phyloP scores from a whole-genome alignment of 2,329 filamentous ascomycete genomes.

The Didymella keratinophila region DNA sequence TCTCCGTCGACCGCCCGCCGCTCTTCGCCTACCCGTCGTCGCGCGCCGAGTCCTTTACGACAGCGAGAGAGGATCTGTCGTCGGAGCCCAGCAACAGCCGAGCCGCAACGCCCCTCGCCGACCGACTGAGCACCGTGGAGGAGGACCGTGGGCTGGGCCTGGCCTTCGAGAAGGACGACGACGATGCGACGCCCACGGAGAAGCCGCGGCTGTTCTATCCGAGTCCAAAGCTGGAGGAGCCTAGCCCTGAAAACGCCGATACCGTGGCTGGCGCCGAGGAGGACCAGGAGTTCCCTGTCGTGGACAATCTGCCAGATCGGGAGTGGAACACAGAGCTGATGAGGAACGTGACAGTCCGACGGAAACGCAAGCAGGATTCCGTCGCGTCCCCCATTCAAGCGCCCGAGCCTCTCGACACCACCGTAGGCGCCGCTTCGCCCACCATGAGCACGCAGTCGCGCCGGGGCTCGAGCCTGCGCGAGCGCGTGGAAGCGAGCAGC shows the following conservation, averaged over 20 bases:
- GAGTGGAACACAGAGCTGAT: constrained; percentile 53
- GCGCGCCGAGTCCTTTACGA: constrained; percentile 56
- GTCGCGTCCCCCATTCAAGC: constrained; percentile 32
- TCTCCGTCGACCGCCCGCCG: constrained; percentile 34
- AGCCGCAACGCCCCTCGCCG: constrained; percentile 37
- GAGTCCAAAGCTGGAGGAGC: background rate
- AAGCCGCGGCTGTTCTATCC: constrained; percentile 25
- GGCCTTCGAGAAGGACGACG: constrained; percentile 44
- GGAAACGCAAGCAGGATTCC: constrained; percentile 37
- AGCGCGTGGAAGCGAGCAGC: constrained; percentile 45
- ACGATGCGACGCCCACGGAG: constrained; percentile 45
- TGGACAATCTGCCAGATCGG: constrained; percentile 42
- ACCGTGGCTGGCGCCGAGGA: constrained; percentile 23
- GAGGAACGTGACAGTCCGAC: constrained; percentile 53
- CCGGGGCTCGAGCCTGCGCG: constrained; percentile 40
- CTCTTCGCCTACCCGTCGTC: constrained; percentile 52
- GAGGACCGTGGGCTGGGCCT: constrained; percentile 47
- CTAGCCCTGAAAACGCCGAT: constrained; percentile 16
- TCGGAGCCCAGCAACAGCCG: constrained; percentile 45
- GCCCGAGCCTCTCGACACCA: constrained; percentile 19
- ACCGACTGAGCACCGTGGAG: constrained; percentile 40
- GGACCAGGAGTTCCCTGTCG: constrained; percentile 28
- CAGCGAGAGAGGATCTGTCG: constrained; percentile 54
- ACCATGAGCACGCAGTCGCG: constrained; percentile 30
- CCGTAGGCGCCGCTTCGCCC: constrained; percentile 7